phyloP scores from a whole-genome alignment of 2,329 filamentous ascomycete species.

The Fusarium kyushuense region DNA sequence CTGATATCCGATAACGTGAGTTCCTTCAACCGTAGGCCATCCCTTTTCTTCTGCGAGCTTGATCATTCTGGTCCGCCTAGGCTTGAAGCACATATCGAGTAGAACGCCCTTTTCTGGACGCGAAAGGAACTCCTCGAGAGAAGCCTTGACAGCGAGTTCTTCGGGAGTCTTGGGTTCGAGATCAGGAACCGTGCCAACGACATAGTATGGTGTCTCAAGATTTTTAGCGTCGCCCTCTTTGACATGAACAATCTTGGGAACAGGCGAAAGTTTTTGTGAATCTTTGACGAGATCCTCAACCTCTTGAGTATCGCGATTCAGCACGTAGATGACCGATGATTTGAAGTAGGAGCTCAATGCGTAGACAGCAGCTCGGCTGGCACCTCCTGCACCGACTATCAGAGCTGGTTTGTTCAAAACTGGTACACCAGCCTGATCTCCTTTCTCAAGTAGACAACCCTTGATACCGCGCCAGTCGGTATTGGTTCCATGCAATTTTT shows the following conservation, averaged over 20 bases:
- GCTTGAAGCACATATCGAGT: conserved; percentile 27
- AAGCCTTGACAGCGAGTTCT: neutral
- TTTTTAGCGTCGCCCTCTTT: neutral
- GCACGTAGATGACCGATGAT: conserved; percentile 1
- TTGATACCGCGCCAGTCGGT: conserved; percentile 11
- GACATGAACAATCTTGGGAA: neutral
- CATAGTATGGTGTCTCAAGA: conserved; percentile 16
- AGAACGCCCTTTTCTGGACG: neutral
- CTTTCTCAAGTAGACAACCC: conserved; percentile 10
- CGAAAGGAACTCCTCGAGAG: neutral
- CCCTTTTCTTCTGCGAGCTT: conserved; percentile 9
- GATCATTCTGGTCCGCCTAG: conserved; percentile 13
- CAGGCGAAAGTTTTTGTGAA: neutral
- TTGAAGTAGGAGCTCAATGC: conserved; percentile 10
- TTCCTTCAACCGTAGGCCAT: conserved; percentile 10
- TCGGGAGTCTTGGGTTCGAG: neutral
- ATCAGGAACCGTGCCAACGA: neutral
- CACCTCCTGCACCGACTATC: conserved; percentile 17
- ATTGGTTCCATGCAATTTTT: neutral
- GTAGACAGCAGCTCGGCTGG: conserved; percentile 14
- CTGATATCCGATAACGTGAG: conserved; percentile 15
- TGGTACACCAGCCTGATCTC: neutral
- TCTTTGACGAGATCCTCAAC: neutral
- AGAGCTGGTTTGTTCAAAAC: conserved; percentile 20
- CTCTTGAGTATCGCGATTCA: conserved; percentile 8